Evolutionary conservation across 73 alveolate genomes (phyloP).

Genomic region (Breviolum minutum): DNA sequence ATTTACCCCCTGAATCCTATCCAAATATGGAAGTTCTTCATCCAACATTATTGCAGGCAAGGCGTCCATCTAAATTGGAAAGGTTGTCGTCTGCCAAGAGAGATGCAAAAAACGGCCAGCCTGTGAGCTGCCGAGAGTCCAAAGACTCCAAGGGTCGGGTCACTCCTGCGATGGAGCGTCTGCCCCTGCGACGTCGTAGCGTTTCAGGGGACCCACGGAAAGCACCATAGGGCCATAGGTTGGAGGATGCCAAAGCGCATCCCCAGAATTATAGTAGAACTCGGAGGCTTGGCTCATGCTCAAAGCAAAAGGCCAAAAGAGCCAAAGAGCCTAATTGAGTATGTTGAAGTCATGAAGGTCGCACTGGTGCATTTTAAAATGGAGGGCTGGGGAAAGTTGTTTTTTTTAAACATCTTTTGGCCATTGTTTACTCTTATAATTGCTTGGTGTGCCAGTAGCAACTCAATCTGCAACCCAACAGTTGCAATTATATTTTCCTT

Average conservation of each 20-base stretch:
- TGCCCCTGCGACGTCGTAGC: slow-evolving; percentile 34
- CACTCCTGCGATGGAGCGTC: neutral
- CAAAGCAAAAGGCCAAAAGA: neutral
- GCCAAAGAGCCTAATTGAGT: too few species aligned
- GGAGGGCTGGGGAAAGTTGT: too few species aligned
- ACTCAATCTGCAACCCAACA: too few species aligned
- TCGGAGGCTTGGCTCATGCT: neutral
- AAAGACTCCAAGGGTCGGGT: neutral
- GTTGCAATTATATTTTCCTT: too few species aligned
- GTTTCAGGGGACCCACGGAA: slow-evolving; percentile 31
- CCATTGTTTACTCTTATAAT: too few species aligned
- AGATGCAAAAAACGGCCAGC: neutral
- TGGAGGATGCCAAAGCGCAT: slow-evolving; percentile 29
- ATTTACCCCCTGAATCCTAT: neutral
- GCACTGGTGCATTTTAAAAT: too few species aligned
- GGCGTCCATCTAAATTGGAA: neutral
- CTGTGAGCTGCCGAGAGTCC: neutral
- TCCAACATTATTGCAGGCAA: too few species aligned
- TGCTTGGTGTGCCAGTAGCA: too few species aligned
- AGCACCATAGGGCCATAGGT: neutral
- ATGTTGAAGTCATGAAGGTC: too few species aligned
- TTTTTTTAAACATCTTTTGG: too few species aligned
- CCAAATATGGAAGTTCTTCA: too few species aligned
- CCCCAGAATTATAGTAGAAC: neutral
- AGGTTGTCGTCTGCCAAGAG: neutral